These are phyloP conservation scores for Dianthus caryophyllus DNA, from an alignment of 148 eudicot genomes.

Conservation along the genomic window DNA sequence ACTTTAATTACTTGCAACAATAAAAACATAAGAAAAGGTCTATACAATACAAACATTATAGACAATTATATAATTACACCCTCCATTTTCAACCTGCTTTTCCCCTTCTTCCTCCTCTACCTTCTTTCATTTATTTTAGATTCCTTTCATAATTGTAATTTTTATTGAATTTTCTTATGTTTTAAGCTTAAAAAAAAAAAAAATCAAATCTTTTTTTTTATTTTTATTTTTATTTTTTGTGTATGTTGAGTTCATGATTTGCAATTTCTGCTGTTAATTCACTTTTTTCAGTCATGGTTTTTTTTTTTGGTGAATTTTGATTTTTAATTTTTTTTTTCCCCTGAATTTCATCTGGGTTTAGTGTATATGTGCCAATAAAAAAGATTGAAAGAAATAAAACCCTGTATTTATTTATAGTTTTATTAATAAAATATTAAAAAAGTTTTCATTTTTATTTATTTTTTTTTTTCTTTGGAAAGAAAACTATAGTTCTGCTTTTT, in stretches of 20 bases:
- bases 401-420: slow-evolving; percentile 17
- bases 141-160: slow-evolving; percentile 31
- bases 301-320: slow-evolving; percentile 28
- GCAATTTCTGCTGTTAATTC: slow-evolving; percentile 29
- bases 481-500: slow-evolving; percentile 3
- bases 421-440: neutral
- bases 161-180: slow-evolving; percentile 32
- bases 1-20: slow-evolving; percentile 45
- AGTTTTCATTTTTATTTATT: neutral
- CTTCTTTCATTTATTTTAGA: slow-evolving; percentile 31
- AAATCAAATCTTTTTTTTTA: slow-evolving; percentile 29
- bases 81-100: slow-evolving; percentile 67
- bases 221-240: slow-evolving; percentile 3
- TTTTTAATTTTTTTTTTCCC: slow-evolving; percentile 20
- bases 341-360: slow-evolving; percentile 33
- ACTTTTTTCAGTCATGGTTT: slow-evolving; percentile 32
- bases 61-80: slow-evolving; percentile 37
- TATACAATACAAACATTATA: neutral
- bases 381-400: slow-evolving; percentile 32
- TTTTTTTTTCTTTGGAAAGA: slow-evolving; percentile 2
- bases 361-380: slow-evolving; percentile 26
- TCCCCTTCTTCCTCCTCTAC: slow-evolving; percentile 30
- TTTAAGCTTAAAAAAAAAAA: slow-evolving; percentile 26
- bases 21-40: slow-evolving; percentile 31
- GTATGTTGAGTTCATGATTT: slow-evolving; percentile 21